A percentile compares a stretch with the other conserved stretches of the same genome.
phyloP scores from a whole-genome alignment of 805 yeast genomes.

The Wickerhamiella musiphila region DNA sequence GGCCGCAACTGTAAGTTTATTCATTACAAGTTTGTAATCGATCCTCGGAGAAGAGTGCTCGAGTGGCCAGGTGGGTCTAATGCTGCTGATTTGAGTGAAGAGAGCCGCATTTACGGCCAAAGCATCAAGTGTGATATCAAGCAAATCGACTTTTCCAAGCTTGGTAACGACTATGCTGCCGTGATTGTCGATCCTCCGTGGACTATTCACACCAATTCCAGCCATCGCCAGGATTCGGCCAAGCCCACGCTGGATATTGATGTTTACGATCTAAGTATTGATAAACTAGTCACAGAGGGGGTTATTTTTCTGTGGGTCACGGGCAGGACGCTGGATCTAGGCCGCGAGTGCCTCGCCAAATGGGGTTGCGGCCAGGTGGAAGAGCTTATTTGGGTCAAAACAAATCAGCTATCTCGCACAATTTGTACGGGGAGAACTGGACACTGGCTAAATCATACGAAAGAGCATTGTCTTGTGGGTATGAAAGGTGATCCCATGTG shows the following conservation, averaged over 20 bases:
- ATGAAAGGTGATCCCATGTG: conserved; percentile 60
- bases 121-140: conserved; percentile 81
- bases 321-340: conserved; percentile 80
- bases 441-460: conserved; percentile 91
- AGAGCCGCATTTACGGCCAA: conserved; percentile 28
- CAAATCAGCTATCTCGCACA: conserved; percentile 73
- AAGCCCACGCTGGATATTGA: conserved; percentile 43
- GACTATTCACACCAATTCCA: conserved; percentile 75
- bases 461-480: conserved; percentile 79
- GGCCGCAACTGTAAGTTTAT: conserved; percentile 61
- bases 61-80: not conserved
- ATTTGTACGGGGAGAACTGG: conserved; percentile 94
- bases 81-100: not conserved
- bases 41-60: conserved; percentile 1
- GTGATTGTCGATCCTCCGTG: conserved; percentile 91
- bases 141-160: conserved; percentile 43
- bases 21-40: conserved; percentile 33
- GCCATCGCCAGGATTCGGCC: conserved; percentile 5
- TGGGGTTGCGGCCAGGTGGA: conserved; percentile 76
- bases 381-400: conserved; percentile 80
- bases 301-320: conserved; percentile 82
- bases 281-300: conserved; percentile 66
- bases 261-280: conserved; percentile 45
- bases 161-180: conserved; percentile 64
- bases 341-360: conserved; percentile 50